These are phyloP conservation scores for Clonostachys sp. DNA, from an alignment of 2,329 filamentous ascomycete species.

Conservation along the genomic window DNA sequence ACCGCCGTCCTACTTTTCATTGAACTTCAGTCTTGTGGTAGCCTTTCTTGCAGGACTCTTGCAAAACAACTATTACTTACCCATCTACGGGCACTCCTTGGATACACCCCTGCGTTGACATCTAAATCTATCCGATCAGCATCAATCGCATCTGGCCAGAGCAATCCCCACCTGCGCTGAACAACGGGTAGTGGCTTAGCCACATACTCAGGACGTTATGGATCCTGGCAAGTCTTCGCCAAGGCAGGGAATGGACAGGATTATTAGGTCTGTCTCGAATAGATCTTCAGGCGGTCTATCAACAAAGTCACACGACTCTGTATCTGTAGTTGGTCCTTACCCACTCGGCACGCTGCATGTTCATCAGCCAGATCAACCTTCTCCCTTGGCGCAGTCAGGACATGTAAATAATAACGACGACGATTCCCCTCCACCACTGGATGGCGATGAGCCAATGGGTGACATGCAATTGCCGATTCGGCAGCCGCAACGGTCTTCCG, in stretches of 20 bases:
- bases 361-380: slow-evolving; percentile 15
- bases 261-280: not conserved
- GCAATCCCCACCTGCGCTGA: too few species aligned
- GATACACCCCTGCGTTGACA: too few species aligned
- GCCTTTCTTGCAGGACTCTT: too few species aligned
- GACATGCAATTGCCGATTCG: too few species aligned
- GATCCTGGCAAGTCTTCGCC: not conserved
- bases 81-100: too few species aligned
- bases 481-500: not conserved
- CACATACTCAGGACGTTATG: not conserved
- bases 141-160: too few species aligned
- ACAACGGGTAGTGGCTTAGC: too few species aligned
- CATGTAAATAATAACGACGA: slow-evolving; percentile 8
- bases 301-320: slow-evolving; percentile 27
- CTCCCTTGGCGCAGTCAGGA: slow-evolving; percentile 4
- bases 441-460: slow-evolving; percentile 1
- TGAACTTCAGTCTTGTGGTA: too few species aligned
- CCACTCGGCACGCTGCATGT: slow-evolving; percentile 38
- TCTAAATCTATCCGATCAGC: too few species aligned
- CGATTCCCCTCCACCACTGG: slow-evolving; percentile 22
- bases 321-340: slow-evolving; percentile 29
- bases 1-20: too few species aligned
- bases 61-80: too few species aligned
- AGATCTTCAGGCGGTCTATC: not conserved
- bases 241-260: not conserved